phyloP scores from a whole-genome alignment of 768 basidiomycete species.

The Amanita exitialis region DNA sequence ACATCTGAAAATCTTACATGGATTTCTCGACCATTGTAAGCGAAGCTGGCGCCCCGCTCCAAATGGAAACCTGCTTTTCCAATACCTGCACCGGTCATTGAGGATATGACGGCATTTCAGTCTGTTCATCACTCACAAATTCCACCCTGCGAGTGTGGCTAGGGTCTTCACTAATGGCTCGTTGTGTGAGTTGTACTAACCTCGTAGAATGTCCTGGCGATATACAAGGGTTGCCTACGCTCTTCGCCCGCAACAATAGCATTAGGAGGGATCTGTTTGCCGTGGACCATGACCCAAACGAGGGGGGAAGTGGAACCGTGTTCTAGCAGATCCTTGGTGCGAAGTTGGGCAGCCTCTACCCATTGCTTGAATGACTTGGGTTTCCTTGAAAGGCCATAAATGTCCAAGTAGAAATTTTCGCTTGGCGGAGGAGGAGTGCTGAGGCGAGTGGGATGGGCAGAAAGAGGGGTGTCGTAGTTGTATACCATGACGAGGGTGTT shows the following conservation, averaged over 20 bases:
- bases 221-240: conserved; percentile 12
- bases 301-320: conserved; percentile 12
- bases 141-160: background rate
- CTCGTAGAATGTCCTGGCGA: conserved; percentile 15
- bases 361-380: conserved; percentile 14
- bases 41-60: conserved; percentile 14
- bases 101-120: background rate
- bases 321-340: conserved; percentile 9
- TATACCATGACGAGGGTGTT: background rate
- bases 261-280: conserved; percentile 13
- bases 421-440: conserved; percentile 2
- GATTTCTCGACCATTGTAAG: conserved; percentile 14
- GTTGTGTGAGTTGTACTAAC: background rate
- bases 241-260: conserved; percentile 14
- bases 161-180: background rate
- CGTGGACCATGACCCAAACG: conserved; percentile 15
- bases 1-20: conserved; percentile 6
- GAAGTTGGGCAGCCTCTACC: conserved; percentile 11
- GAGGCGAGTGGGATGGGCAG: background rate
- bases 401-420: conserved; percentile 5
- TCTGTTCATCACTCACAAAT: conserved; percentile 2
- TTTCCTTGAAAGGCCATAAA: conserved; percentile 11
- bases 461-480: background rate
- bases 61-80: conserved; percentile 14
- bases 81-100: conserved; percentile 7